Evolutionary conservation across 1,284 basidiomycete species (phyloP).

Genomic region (Puccinia coronata): DNA sequence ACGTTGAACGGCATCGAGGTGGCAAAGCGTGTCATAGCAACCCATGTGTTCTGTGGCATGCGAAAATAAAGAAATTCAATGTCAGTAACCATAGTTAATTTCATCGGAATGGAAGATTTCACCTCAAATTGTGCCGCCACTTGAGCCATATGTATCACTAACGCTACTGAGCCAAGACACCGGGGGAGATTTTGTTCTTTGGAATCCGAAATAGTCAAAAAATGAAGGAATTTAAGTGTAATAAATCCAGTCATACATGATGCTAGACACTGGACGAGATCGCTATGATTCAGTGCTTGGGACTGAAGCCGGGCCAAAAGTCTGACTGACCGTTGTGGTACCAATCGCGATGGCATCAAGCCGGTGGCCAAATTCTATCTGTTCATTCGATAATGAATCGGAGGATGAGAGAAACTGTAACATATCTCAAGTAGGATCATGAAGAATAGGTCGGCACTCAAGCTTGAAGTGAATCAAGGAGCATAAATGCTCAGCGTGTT

Average conservation of each 20-base stretch:
- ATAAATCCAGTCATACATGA: constrained; percentile 22
- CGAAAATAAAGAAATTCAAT: too few species aligned
- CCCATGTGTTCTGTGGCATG: constrained; percentile 19
- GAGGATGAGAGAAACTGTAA: background rate
- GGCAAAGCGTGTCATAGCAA: constrained; percentile 20
- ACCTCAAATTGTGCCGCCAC: constrained; percentile 19
- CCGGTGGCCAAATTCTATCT: constrained; percentile 8
- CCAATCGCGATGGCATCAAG: constrained; percentile 22
- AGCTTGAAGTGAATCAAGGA: background rate
- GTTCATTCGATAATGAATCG: background rate
- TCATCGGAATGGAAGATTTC: background rate
- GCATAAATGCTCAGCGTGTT: background rate
- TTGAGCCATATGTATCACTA: constrained; percentile 14
- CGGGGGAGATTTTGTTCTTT: constrained; percentile 27
- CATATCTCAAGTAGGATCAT: background rate
- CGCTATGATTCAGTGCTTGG: background rate
- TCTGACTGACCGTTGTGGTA: constrained; percentile 4
- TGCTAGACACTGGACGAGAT: constrained; percentile 10
- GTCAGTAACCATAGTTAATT: background rate
- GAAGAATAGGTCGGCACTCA: background rate
- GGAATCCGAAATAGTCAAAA: constrained; percentile 22
- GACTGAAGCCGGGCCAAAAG: background rate
- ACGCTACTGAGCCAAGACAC: constrained; percentile 7
- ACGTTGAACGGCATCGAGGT: constrained; percentile 15
- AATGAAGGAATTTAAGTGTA: constrained; percentile 18